Base-by-base conservation (phyloP, 345 rosid species). In the Bretschneidera sinensis region DNA sequence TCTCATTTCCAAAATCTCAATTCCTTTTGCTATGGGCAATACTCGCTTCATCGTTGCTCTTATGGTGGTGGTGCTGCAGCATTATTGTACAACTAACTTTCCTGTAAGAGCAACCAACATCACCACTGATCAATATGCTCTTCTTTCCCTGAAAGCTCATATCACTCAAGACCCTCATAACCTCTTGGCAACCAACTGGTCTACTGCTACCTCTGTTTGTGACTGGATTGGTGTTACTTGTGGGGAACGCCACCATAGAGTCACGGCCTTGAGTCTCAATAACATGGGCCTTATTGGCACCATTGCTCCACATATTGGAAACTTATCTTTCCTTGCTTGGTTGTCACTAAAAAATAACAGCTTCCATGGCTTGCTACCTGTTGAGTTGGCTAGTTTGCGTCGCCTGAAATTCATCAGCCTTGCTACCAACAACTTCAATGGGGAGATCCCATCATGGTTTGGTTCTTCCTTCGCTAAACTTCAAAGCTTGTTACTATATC, bases 281-380 rank as follows among this genome's bases (percentile, higher is more conserved):
- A 55, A 56, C 61, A 24, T 49, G 17, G 45, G 61, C 13, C 62
- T 64, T 48, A 48, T 28, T 5, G 69, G 62, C 2, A 15, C 56
- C 8, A 25, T 64, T 16, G 31, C 61, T 28, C 62, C 69, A 16
- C 35, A 56, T n/a, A 23, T 64, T 1, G 62, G 69, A 14, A 64
- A 64, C 61, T 62, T 64, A 0, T 55, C 61, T 0, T 64, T 64
- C 22, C 69, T 56, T 17, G 48, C 0, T 8, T 48, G 24, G 9
- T 17, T 64, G 17, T 28, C 48, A 21, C 61, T 64, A 17, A 48
- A 64, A 48, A 64, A 56, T 34, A 64, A 64, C 61, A 48, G 34
- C 31, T 31, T 64, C n/a, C 10, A 6, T 28, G 55, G 61, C n/a
- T n/a, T n/a, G n/a, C n/a, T n/a, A n/a, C n/a, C n/a, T n/a, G n/a